phyloP scores from a whole-genome alignment of 495 filamentous ascomycete species.

The Usnea hakonensis region DNA sequence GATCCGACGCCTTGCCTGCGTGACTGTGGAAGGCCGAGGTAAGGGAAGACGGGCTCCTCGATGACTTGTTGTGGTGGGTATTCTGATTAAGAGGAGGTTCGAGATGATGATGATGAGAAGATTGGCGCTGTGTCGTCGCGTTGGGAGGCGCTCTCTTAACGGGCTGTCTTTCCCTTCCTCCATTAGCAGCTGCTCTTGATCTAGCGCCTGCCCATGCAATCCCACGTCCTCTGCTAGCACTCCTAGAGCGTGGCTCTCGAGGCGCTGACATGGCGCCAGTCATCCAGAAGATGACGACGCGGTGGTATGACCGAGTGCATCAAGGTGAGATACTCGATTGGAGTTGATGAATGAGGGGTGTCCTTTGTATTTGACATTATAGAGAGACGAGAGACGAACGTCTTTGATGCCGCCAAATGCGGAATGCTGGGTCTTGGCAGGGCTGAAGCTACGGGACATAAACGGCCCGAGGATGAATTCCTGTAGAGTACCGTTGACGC shows the following conservation, averaged over 20 bases:
- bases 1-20: constrained; percentile 7
- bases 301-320: constrained; percentile 7
- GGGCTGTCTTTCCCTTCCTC: constrained; percentile 4
- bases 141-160: constrained; percentile 1
- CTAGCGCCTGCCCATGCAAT: constrained; percentile 12
- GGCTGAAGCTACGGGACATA: neutral
- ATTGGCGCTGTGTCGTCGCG: neutral
- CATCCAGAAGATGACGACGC: constrained; percentile 12
- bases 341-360: neutral
- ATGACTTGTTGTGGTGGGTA: constrained; percentile 5
- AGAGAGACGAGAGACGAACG: neutral
- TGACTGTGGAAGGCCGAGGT: constrained; percentile 10
- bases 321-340: constrained; percentile 9
- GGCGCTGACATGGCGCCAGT: constrained; percentile 23
- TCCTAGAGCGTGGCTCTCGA: constrained; percentile 15
- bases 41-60: constrained; percentile 4
- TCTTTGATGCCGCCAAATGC: neutral
- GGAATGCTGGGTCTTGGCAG: neutral
- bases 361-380: neutral
- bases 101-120: constrained; percentile 12
- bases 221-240: constrained; percentile 11
- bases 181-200: constrained; percentile 11
- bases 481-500: too few relatives aligned
- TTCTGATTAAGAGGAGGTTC: constrained; percentile 7
- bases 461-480: neutral